Base-by-base conservation (phyloP, 441 rosid genomes). In the Euphorbia celastroides region DNA sequence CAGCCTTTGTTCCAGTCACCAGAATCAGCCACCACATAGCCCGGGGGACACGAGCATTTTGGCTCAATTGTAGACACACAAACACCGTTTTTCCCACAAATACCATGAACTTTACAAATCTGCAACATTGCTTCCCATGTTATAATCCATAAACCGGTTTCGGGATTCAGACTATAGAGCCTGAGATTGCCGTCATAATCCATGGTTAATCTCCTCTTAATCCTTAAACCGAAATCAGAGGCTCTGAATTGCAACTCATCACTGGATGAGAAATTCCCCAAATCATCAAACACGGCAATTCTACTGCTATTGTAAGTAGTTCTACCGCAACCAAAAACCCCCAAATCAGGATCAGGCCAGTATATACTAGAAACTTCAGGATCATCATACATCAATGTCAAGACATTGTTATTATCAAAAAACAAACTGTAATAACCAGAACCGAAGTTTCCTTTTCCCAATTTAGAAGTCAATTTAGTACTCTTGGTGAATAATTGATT, bases 11-110 rank as follows among this genome's bases (percentile, higher is more conserved):
- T 60, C 88, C 88, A 76, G 61, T 79, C 59, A 2, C 60, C 67
- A 0, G 60, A 69, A 1, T 80, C 75, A 11, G 23, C 42, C 20
- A 38, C 50, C 65, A 72, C 75, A 30, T 80, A 82, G 2, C 84
- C 81, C 3, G 81, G 80, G 26, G 82, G 83, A 68, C 88, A 82
- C 2, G 84, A 70, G 41, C 88, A 84, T 61, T 78, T 79, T 1
- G 82, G 83, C 27, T 72, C 73, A 0, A 78, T 82, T n/a, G 74
- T 44, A n/a, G 75, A 73, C 36, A 74, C 57, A 54, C 86, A 82
- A 8, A 82, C 68, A 60, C 80, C 83, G 54, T 84, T 78, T 64
- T 72, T 69, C 14, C 88, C 85, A 57, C 86, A 84, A 48, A 76
- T 38, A 8, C 89, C 85, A 57, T 84, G 85, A 16, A 82, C 78